These are phyloP conservation scores for Globisporangium rhizosaccharum DNA, from an alignment of 352 stramenopile genomes.

Conservation along the genomic window DNA sequence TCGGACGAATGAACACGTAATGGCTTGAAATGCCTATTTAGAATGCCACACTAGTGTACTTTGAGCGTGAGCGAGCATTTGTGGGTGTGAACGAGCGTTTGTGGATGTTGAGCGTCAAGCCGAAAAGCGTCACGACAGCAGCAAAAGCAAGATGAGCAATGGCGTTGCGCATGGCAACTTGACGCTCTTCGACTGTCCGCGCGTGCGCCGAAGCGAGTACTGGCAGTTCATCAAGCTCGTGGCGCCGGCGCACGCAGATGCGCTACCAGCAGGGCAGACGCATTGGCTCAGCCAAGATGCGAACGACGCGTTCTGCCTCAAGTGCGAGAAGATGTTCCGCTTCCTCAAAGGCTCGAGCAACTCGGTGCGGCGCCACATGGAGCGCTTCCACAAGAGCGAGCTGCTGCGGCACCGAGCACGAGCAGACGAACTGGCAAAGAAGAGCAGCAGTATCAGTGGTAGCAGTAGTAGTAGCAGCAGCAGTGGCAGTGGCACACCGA, in stretches of 20 bases:
- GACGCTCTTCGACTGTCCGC: conserved; percentile 51
- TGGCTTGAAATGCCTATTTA: no score
- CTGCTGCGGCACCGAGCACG: conserved; percentile 26
- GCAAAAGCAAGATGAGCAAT: conserved; percentile 37
- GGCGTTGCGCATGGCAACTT: conserved; percentile 37
- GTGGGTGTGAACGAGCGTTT: no score
- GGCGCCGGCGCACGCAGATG: conserved; percentile 18
- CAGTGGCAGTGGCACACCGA: background rate
- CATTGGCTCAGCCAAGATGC: conserved; percentile 57
- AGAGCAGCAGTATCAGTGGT: background rate
- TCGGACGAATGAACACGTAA: no score
- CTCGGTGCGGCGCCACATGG: conserved; percentile 52
- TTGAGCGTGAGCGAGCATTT: no score
- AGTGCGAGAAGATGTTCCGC: conserved; percentile 39
- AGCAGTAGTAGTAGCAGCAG: no score
- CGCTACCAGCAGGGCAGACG: conserved; percentile 27
- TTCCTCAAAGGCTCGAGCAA: conserved; percentile 58
- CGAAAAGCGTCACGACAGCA: no score
- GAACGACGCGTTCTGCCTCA: conserved; percentile 41
- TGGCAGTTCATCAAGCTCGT: conserved; percentile 67
- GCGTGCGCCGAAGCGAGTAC: conserved; percentile 45
- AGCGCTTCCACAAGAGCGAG: conserved; percentile 46
- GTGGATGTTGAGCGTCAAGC: no score
- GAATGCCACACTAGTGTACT: no score
- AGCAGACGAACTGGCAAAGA: conserved; percentile 7